These are phyloP conservation scores for Penicillium maclennaniae DNA, from an alignment of 495 filamentous ascomycete species.

Conservation along the genomic window DNA sequence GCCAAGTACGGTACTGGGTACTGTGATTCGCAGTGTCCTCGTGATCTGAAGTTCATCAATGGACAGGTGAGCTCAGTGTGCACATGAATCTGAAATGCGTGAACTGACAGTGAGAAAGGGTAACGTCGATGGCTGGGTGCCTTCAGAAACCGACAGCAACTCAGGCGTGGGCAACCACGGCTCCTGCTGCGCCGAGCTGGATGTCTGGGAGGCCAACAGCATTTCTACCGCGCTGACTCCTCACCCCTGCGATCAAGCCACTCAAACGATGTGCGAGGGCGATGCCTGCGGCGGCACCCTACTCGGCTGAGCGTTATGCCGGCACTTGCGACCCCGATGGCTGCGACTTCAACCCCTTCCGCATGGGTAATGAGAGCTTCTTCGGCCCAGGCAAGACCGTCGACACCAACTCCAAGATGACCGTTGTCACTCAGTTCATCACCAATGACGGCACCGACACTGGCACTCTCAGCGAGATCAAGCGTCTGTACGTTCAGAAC, in stretches of 20 bases:
- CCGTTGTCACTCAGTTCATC: conserved; percentile 69
- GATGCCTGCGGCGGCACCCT: conserved; percentile 51
- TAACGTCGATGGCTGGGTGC: conserved; percentile 59
- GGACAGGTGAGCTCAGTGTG: conserved; percentile 56
- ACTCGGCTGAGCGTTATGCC: conserved; percentile 37
- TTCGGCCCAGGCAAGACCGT: conserved; percentile 58
- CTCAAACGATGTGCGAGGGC: conserved; percentile 56
- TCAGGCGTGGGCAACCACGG: conserved; percentile 57
- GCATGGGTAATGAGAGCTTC: conserved; percentile 59
- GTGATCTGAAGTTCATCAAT: conserved; percentile 65
- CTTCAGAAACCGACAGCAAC: conserved; percentile 55
- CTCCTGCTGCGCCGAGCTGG: conserved; percentile 71
- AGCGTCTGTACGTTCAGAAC: conserved; percentile 69
- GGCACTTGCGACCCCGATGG: conserved; percentile 71
- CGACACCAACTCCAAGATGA: conserved; percentile 61
- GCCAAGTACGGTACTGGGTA: conserved; percentile 71
- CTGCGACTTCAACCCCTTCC: conserved; percentile 80
- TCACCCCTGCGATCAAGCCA: conserved; percentile 57
- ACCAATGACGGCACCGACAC: conserved; percentile 51
- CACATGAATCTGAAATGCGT: conserved; percentile 48
- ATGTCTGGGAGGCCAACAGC: conserved; percentile 69
- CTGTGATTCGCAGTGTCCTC: conserved; percentile 70
- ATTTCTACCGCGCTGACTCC: conserved; percentile 55
- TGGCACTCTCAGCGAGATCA: conserved; percentile 58
- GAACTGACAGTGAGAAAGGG: neutral